These are phyloP conservation scores for Tylopilus cervinicoccineus DNA, from an alignment of 768 basidiomycete genomes.

Conservation along the genomic window DNA sequence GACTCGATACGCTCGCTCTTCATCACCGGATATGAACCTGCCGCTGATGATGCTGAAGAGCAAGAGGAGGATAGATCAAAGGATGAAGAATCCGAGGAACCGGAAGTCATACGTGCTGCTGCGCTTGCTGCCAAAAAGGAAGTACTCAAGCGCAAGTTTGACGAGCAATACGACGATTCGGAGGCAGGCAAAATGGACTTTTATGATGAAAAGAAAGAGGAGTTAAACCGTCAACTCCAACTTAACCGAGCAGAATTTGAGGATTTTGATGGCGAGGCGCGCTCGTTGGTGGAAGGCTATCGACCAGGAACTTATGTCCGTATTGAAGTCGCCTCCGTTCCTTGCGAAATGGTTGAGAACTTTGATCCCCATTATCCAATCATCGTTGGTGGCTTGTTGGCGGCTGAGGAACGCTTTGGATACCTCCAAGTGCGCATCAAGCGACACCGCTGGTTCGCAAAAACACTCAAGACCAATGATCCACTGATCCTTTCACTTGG, in stretches of 20 bases:
- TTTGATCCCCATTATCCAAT: constrained; percentile 92
- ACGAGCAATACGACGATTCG: constrained; percentile 94
- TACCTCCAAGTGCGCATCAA: constrained; percentile 95
- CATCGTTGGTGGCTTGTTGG: constrained; percentile 85
- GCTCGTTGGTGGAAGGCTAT: constrained; percentile 85
- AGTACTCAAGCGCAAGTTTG: constrained; percentile 89
- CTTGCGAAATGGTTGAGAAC: constrained; percentile 88
- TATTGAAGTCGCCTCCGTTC: constrained; percentile 79
- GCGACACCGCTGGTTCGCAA: constrained; percentile 89
- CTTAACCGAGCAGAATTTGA: constrained; percentile 86
- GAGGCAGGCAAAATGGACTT: constrained; percentile 78
- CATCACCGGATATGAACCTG: constrained; percentile 66
- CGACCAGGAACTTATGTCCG: constrained; percentile 91
- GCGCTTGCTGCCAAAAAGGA: constrained; percentile 85
- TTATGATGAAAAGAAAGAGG: constrained; percentile 88
- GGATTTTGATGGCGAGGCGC: constrained; percentile 67
- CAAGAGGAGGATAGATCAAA: constrained; percentile 39
- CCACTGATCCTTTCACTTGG: constrained; percentile 96
- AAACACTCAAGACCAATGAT: constrained; percentile 94
- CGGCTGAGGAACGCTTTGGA: constrained; percentile 89
- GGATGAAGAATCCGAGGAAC: constrained; percentile 28
- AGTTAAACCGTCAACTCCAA: constrained; percentile 79
- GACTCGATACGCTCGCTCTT: constrained; percentile 86
- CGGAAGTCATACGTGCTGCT: constrained; percentile 39
- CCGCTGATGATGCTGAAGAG: constrained; percentile 35